Percentiles rank a stretch among this genome's conserved stretches.
Conservation (phyloP, 2,329 filamentous ascomycete genomes). For the Cordyceps militaris region DNA sequence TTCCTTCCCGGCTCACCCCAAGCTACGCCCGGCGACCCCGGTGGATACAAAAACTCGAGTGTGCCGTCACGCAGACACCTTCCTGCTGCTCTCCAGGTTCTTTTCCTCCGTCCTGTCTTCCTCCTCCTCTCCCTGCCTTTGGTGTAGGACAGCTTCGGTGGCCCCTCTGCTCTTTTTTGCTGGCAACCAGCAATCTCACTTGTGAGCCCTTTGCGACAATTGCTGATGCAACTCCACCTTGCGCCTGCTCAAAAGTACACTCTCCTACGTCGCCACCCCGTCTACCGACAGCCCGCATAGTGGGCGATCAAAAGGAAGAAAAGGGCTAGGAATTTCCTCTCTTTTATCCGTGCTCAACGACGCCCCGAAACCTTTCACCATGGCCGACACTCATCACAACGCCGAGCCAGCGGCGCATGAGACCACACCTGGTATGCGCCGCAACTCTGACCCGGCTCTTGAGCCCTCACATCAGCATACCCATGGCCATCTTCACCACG, state of each 20-base stretch:
- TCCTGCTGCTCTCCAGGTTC: conserved; percentile 6
- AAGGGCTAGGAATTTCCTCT: neutral
- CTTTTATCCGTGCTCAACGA: neutral
- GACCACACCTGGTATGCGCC: conserved; percentile 16
- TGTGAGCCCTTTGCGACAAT: conserved; percentile 9
- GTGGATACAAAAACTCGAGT: conserved; percentile 13
- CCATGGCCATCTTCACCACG: conserved; percentile 38
- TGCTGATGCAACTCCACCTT: neutral
- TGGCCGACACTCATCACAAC: neutral
- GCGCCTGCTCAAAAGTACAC: neutral
- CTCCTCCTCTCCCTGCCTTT: neutral
- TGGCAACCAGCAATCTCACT: conserved; percentile 3
- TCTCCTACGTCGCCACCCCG: no score
- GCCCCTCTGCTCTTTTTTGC: neutral
- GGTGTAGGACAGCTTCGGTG: conserved; percentile 2
- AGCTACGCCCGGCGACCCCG: conserved; percentile 6
- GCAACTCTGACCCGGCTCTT: conserved; percentile 27
- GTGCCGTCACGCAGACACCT: conserved; percentile 8
- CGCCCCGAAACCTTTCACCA: neutral
- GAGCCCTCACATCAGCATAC: conserved; percentile 35
- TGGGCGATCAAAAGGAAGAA: neutral
- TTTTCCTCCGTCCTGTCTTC: conserved; percentile 3
- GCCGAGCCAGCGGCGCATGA: conserved; percentile 8
- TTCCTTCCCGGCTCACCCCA: neutral
- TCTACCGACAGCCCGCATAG: neutral